Percentiles rank a stretch among this genome's conserved stretches.
These are phyloP conservation scores for Dipodascopsis tothii DNA, from an alignment of 805 yeast species.

Conservation along the genomic window DNA sequence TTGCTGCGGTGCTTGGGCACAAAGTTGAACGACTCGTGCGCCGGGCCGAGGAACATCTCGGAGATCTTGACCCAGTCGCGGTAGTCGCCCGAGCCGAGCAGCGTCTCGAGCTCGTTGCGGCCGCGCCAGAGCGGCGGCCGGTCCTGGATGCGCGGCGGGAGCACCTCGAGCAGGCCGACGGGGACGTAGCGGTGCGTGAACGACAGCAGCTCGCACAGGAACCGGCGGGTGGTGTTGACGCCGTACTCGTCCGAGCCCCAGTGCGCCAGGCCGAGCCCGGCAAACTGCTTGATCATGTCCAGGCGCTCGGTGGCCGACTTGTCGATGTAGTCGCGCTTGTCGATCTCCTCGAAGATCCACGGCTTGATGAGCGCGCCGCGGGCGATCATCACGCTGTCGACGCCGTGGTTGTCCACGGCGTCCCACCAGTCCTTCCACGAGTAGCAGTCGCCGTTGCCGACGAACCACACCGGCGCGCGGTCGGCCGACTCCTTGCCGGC, in stretches of 20 bases:
- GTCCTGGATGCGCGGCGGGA: constrained; percentile 84
- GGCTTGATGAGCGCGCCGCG: constrained; percentile 97
- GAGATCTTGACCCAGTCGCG: constrained; percentile 93
- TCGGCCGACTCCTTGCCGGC: constrained; percentile 40
- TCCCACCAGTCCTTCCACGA: constrained; percentile 82
- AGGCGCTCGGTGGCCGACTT: constrained; percentile 85
- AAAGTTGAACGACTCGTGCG: constrained; percentile 64
- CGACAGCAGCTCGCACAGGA: constrained; percentile 86
- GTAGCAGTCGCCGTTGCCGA: constrained; percentile 93
- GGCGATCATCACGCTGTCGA: constrained; percentile 95
- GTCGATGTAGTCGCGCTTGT: constrained; percentile 80
- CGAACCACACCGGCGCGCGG: constrained; percentile 57
- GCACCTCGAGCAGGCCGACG: constrained; percentile 78
- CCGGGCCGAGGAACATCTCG: constrained; percentile 90
- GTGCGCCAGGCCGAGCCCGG: constrained; percentile 79
- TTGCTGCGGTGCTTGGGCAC: constrained; percentile 94
- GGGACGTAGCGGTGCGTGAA: constrained; percentile 94
- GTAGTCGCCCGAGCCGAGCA: constrained; percentile 76
- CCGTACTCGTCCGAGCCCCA: constrained; percentile 99
- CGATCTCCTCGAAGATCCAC: constrained; percentile 96
- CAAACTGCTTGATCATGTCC: constrained; percentile 60
- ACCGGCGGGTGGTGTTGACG: constrained; percentile 76
- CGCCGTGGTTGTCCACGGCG: constrained; percentile 55
- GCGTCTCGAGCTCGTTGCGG: constrained; percentile 83
- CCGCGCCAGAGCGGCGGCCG: constrained; percentile 93